Base-by-base conservation (phyloP, 2,329 filamentous ascomycete genomes). In the Pseudofabraea citricarpa region DNA sequence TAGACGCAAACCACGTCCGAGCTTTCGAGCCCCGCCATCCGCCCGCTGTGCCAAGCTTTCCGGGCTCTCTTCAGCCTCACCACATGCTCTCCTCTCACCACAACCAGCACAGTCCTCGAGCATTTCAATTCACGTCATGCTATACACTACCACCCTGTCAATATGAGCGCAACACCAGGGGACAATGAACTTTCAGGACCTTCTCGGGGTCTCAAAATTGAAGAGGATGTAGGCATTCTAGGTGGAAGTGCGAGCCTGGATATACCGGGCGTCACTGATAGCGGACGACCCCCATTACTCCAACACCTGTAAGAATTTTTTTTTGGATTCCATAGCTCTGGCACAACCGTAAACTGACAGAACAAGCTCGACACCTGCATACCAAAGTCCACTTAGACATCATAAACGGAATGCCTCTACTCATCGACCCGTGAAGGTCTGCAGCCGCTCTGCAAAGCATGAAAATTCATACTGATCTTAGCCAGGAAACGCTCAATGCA, bases 401-500 rank as follows among this genome's bases (percentile, higher is more conserved):
- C 79, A 85, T 64, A 72, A 70, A 52, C 75, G 81, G 48, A 73
- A 74, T 42, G 74, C 76, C 40, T 83, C 80, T 42, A 69, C 72
- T 36, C 75, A 77, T 36, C 72, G 75, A 62, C 71, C 70, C 54
- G 79, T 86, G 49, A 86, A 86, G 69, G 77, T 79, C 54, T 45
- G 63, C 57, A 26, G 27, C 20, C 41, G 20, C 36, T 36, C 35
- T 21, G 21, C 20, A 8, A 23, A 13, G 20, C 21, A 36, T 15
- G n/a, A 20, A 38, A 24, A 36, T 27, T 10, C 16, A 21, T 46
- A 19, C 31, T 38, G 16, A 38, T 41, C 37, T 32, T 22, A 29
- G 8, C 18, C 56, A 91, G 85, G 90, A 95, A 80, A 96, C 91
- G 3, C 79, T 95, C 57, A 85, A 96, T 72, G 91, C 91, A 43